Evolutionary conservation across 257 asterid genomes (phyloP).

Genomic region (Solanum virginianum): DNA sequence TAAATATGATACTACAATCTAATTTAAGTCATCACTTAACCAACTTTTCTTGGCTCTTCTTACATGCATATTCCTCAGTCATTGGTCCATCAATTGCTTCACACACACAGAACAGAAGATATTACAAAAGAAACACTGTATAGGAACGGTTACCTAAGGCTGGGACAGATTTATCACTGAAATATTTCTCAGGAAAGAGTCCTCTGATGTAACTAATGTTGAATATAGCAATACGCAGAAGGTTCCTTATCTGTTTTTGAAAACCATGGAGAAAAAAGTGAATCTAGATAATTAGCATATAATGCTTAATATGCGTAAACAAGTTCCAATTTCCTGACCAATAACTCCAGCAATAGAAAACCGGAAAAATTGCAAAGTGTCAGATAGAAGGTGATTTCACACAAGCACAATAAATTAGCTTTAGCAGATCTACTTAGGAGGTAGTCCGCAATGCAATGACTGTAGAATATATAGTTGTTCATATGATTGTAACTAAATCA

Average conservation of each 20-base stretch:
- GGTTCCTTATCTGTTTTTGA: constrained; percentile 65
- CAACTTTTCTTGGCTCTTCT: constrained; percentile 6
- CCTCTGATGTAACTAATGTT: constrained; percentile 95
- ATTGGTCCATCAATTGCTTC: constrained; percentile 78
- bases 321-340: background rate
- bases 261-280: constrained; percentile 3
- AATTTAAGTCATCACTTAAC: background rate
- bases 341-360: background rate
- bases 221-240: constrained; percentile 91
- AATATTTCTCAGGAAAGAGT: constrained; percentile 87
- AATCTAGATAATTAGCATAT: background rate
- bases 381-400: background rate
- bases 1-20: background rate
- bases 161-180: constrained; percentile 86
- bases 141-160: constrained; percentile 54
- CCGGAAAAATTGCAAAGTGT: background rate
- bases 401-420: background rate
- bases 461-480: background rate
- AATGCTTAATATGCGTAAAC: background rate
- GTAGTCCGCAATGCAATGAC: background rate
- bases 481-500: background rate
- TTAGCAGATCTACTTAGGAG: background rate
- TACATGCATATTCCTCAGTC: constrained; percentile 90
- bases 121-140: background rate
- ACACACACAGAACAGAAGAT: constrained; percentile 54